Evolutionary conservation across 2,329 filamentous ascomycete genomes (phyloP), one percentile per base, ranked within the genome.

Genomic region (Ceratocystis ficicola): DNA sequence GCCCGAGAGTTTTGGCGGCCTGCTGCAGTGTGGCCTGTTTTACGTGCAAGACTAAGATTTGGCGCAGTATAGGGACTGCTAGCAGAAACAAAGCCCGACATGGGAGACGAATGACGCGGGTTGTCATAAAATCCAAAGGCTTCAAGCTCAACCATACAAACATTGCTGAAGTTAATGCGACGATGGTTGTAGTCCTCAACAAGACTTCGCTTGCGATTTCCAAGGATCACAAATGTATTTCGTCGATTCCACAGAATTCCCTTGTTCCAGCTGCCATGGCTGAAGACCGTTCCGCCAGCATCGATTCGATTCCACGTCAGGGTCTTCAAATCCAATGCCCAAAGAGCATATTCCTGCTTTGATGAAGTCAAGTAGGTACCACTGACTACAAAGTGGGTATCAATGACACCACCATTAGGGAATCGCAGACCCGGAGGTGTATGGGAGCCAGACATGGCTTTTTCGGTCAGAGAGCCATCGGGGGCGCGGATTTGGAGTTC

Each of bases 151-250:
- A 99, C 93, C 81, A 97, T 88, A 74, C 94, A 97, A 32, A 97
- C 86, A 72, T 99, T 95, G 8, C 89, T 89, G 74, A 97, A 99
- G 75, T 99, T 99, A 76, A 99, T 95, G 30, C 94, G 87, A 10
- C 94, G 88, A 72, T 97, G 94, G 73, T 97, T 97, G 76, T 99
- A 99, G 75, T 99, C 94, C 71, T 99, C 93, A 0, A 97, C 93
- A 41, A 99, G 80, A 70, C 89, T 96, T 69, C 94, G 82, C 75
- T 95, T 96, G 46, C 94, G 85, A 74, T 96, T 95, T 60, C 94
- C 94, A 46, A 99, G 80, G 69, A 99, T 93, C 44, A 97, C 91
- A 76, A 97, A 99, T 0, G 90, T 90, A 73, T 96, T 99, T 69
- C 94, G 84, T 55, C 93, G 84, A 72, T 89, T 89, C 94, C 94